Evolutionary conservation across 1,139 yeast species (phyloP), one percentile per base, ranked within the genome.

Genomic region (Candida sanyaensis): DNA sequence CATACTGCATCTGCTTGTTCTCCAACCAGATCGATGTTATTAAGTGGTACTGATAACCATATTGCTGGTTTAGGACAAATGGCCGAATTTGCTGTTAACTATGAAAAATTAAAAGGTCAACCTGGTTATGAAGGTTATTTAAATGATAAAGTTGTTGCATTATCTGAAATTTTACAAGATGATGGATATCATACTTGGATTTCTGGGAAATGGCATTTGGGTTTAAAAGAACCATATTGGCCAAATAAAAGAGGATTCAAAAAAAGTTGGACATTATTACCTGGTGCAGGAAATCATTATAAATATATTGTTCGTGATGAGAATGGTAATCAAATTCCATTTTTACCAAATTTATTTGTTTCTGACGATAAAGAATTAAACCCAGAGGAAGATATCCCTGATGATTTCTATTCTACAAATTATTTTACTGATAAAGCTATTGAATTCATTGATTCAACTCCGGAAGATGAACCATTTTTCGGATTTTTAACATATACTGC

Each of bases 1-100:
- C 86, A 82, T 51, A 78, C 86, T 2, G 86, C 87, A 3, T 75
- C 86, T 1, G 86, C 86, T 2, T 82, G 86, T 54, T 80, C 86
- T 1, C 86, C 87, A 2, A 82, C 87, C 0, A 64, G 86, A 50
- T 80, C 86, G 9, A 82, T 82, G 83, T 66, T 82, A 7, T 64
- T 82, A 39, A 77, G 83, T 2, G 87, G 86, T 1, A 81, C 85
- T 0, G 86, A 81, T 53, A 79, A 80, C 55, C 86, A 81, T 50
- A 74, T 81, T 59, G 85, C 85, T 7, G 86, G 86, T 0, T 61
- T 80, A 48, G 85, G 85, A 4, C 84, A 80, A 57, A 79, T 81
- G 84, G 77, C 75, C 0, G 86, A 81, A 56, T 75, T 73, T 57
- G 67, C 72, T 0, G 51, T 62, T 17, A 55, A 66, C 12, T 60